phyloP scores from a whole-genome alignment of 768 basidiomycete genomes.

The Boletus pseudopeckii region DNA sequence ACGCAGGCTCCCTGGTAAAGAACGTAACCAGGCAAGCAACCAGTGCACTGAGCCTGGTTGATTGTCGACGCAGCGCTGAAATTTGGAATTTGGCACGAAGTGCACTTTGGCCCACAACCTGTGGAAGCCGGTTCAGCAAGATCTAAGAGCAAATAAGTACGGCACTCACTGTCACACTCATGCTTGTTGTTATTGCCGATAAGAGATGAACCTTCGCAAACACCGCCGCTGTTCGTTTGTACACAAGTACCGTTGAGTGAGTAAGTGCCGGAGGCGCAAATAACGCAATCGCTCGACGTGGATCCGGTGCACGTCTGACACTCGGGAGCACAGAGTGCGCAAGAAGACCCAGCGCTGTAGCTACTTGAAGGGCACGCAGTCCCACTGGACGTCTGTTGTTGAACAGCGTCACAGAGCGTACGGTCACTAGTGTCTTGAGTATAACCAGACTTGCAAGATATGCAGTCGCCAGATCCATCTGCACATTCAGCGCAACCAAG shows the following conservation, averaged over 20 bases:
- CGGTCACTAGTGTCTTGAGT: conserved; percentile 62
- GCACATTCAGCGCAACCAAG: conserved; percentile 72
- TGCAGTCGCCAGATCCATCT: conserved; percentile 64
- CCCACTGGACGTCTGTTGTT: conserved; percentile 49
- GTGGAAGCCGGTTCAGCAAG: not conserved
- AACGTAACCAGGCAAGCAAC: conserved; percentile 73
- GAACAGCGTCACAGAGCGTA: conserved; percentile 59
- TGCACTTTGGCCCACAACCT: conserved; percentile 85
- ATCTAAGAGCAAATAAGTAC: not conserved
- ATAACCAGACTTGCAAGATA: conserved; percentile 67
- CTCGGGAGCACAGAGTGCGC: conserved; percentile 56
- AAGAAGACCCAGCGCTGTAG: conserved; percentile 55
- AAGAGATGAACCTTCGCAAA: conserved; percentile 67
- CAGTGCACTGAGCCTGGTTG: conserved; percentile 66
- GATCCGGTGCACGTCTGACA: conserved; percentile 71
- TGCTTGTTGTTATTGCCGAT: conserved; percentile 79
- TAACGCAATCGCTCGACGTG: conserved; percentile 66
- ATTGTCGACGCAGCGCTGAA: conserved; percentile 69
- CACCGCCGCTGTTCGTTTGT: conserved; percentile 57
- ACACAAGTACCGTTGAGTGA: conserved; percentile 72
- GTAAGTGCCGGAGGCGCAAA: conserved; percentile 62
- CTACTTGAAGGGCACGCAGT: conserved; percentile 61
- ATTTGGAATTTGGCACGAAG: conserved; percentile 67
- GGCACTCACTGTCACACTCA: conserved; percentile 69
- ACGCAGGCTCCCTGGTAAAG: conserved; percentile 71